A percentile compares a stretch with the other conserved stretches of the same genome.
Conservation (phyloP, 2,329 filamentous ascomycete species). For the Elsinoe fawcettii region DNA sequence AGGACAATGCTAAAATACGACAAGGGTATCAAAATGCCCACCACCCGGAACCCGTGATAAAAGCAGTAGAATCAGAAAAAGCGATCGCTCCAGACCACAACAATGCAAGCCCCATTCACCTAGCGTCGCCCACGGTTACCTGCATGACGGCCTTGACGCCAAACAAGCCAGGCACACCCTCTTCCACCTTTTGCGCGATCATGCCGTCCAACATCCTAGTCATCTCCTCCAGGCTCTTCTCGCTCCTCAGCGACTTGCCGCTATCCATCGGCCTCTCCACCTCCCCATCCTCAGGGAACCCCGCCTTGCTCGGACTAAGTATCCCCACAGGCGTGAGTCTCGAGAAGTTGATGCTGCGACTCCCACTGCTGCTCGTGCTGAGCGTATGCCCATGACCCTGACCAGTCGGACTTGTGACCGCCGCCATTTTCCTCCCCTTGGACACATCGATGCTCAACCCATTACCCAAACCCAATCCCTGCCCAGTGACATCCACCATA, state of each 20-base stretch:
- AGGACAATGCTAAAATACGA: background rate
- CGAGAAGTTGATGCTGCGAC: constrained; percentile 18
- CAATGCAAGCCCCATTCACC: background rate
- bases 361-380: constrained; percentile 7
- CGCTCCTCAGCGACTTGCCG: constrained; percentile 42
- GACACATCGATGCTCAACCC: constrained; percentile 22
- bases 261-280: constrained; percentile 26
- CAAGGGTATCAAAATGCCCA: constrained; percentile 1
- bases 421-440: constrained; percentile 26
- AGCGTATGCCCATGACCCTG: constrained; percentile 4
- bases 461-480: background rate
- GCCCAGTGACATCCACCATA: constrained; percentile 33
- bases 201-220: constrained; percentile 91
- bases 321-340: constrained; percentile 18
- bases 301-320: constrained; percentile 15
- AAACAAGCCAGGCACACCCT: background rate
- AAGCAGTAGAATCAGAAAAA: background rate
- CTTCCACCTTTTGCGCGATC: constrained; percentile 45
- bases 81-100: background rate
- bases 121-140: background rate
- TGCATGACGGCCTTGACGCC: background rate
- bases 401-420: background rate
- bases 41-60: background rate
- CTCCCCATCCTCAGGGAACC: constrained; percentile 4
- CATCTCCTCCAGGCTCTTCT: constrained; percentile 78